phyloP scores from a whole-genome alignment of 2,329 filamentous ascomycete genomes.

The Fusarium decemcellulare region DNA sequence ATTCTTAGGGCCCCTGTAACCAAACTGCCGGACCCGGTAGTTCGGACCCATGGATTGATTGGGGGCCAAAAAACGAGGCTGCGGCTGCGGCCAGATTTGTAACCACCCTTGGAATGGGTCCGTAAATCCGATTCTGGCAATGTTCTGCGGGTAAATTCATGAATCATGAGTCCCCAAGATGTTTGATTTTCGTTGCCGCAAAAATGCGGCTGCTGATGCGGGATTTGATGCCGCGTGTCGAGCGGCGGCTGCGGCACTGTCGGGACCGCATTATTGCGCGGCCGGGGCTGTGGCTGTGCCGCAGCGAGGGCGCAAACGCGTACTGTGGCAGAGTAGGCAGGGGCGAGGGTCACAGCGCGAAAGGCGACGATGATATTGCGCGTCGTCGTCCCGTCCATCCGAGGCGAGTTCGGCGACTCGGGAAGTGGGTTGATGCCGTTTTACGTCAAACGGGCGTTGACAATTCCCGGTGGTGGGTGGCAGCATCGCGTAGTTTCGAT shows the following conservation, averaged over 20 bases:
- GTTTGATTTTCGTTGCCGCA: constrained; percentile 31
- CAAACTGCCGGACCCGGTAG: too few species aligned
- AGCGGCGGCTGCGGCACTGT: neutral
- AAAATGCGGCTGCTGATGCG: neutral
- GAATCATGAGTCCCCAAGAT: neutral
- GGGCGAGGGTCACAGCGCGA: neutral
- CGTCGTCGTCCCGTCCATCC: too few species aligned
- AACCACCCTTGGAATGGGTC: constrained; percentile 20
- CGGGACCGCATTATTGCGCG: constrained; percentile 7
- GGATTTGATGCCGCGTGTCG: neutral
- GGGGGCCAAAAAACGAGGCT: constrained; percentile 23
- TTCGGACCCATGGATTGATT: constrained; percentile 24
- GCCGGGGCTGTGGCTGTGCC: neutral
- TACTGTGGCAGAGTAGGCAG: too few species aligned
- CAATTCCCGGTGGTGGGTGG: neutral
- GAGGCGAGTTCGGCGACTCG: too few species aligned
- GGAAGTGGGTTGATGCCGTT: too few species aligned
- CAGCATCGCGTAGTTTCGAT: neutral
- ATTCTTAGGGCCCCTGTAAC: constrained; percentile 14
- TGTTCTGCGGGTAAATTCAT: neutral
- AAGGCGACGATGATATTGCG: neutral
- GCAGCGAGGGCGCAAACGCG: neutral
- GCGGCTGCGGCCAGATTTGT: constrained; percentile 12
- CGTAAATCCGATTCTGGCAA: neutral
- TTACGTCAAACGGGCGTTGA: too few species aligned